Base-by-base conservation (phyloP, 192 early-diverging fungal species). In the Dispira simplex region DNA sequence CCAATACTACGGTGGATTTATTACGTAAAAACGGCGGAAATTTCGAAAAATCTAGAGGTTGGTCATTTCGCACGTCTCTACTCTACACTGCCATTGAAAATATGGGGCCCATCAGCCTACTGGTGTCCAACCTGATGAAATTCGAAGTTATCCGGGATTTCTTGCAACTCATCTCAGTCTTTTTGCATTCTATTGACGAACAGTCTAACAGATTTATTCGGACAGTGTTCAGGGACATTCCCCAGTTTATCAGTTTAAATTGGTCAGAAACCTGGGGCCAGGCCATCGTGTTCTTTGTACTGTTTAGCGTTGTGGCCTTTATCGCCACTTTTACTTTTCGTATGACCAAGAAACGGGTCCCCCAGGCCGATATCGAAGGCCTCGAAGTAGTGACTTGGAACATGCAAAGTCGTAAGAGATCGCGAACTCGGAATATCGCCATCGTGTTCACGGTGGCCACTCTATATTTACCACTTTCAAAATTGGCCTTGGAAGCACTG, bases 221-320 rank as follows among this genome's bases (percentile, higher is more conserved):
- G 70, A 72, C 74, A 45, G 25, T 77, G 1, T 55, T 72, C 2
- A 45, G 66, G 0, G 73, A 70, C 18, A 62, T 72, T 12, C 75
- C 75, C 11, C 65, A 67, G 12, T 63, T 69, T 2, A 65, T 77
- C 20, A 73, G 76, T 0, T 53, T 77, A 9, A 47, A 74, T 65
- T 77, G 76, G 76, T 66, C 73, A 0, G 76, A 77, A 39, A 71
- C 68, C 0, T 74, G 73, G 18, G 76, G 76, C 20, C 66, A 68
- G 45, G 70, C 71, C 65, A 57, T 66, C 3, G 72, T 73, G 2
- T 74, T 77, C 46, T 72, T 74, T 25, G 53, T 64, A 12, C 67
- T 71, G 65, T 74, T 77, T 66, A 64, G 70, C 23, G 65, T 57
- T 1, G 39, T 74, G 18, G 58, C 67, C 0, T 63, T 64, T 2